Evolutionary conservation across 495 filamentous ascomycete species (phyloP).

Genomic region (Massariosphaeria phaeospora): DNA sequence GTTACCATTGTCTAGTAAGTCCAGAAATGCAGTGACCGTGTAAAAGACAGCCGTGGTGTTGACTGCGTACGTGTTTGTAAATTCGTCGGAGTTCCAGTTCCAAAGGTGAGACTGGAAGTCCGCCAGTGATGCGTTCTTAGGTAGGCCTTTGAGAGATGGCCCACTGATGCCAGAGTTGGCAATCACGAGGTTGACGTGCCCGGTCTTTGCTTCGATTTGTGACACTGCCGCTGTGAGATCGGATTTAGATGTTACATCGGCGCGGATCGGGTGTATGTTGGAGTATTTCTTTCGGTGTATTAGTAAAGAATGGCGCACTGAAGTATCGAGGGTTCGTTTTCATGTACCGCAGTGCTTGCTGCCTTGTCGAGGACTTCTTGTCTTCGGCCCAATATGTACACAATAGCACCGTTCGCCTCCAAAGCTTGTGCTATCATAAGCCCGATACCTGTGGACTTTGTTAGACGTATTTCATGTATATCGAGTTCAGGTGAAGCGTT

Average conservation of each 20-base stretch:
- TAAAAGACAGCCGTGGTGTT: constrained; percentile 61
- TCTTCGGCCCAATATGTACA: constrained; percentile 65
- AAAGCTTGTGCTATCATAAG: constrained; percentile 61
- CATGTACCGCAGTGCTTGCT: constrained; percentile 32
- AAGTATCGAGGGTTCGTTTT: not conserved
- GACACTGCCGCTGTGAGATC: constrained; percentile 52
- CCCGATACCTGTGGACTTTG: constrained; percentile 51
- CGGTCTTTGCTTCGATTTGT: constrained; percentile 50
- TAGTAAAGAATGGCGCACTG: not conserved
- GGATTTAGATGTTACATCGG: constrained; percentile 64
- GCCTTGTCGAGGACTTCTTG: constrained; percentile 49
- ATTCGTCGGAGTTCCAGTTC: constrained; percentile 52
- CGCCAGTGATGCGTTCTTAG: constrained; percentile 33
- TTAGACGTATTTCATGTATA: not conserved
- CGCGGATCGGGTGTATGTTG: constrained; percentile 53
- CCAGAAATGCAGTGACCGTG: constrained; percentile 59
- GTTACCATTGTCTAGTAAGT: constrained; percentile 59
- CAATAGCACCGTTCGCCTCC: constrained; percentile 56
- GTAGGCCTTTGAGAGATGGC: constrained; percentile 37
- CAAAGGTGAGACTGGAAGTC: constrained; percentile 52
- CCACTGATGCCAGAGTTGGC: constrained; percentile 63
- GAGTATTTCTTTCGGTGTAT: not conserved
- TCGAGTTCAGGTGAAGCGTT: not conserved
- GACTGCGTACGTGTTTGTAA: constrained; percentile 53
- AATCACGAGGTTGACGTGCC: constrained; percentile 59